Evolutionary conservation across 495 filamentous ascomycete species (phyloP).

Genomic region (Hyaloscypha variabilis): DNA sequence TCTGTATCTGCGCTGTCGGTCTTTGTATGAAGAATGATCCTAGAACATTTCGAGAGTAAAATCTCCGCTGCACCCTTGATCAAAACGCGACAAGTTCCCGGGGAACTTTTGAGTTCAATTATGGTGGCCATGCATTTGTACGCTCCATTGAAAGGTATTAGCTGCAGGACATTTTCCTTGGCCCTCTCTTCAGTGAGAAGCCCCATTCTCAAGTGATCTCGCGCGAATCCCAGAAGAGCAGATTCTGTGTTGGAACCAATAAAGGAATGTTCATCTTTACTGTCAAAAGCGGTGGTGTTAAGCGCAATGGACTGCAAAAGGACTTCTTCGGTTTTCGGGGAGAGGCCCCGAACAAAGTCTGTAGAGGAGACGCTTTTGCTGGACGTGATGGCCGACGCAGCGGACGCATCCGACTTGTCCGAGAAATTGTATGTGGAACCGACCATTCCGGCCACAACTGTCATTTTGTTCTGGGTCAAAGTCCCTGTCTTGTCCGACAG

Average conservation of each 20-base stretch:
- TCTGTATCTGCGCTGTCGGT: constrained; percentile 60
- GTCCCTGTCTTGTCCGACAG: constrained; percentile 97
- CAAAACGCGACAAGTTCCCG: constrained; percentile 64
- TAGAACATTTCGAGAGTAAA: constrained; percentile 69
- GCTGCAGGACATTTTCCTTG: constrained; percentile 65
- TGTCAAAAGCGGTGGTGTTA: constrained; percentile 87
- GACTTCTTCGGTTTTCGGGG: constrained; percentile 41
- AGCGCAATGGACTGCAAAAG: constrained; percentile 73
- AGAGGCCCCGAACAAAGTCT: constrained; percentile 66
- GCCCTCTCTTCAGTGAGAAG: constrained; percentile 66
- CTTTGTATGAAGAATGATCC: constrained; percentile 63
- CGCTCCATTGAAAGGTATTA: constrained; percentile 80
- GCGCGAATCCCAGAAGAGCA: constrained; percentile 72
- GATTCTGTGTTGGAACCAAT: constrained; percentile 89
- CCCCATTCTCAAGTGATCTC: constrained; percentile 71
- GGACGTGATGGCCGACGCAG: neutral
- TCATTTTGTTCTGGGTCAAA: constrained; percentile 88
- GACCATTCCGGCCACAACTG: constrained; percentile 74
- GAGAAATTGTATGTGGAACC: constrained; percentile 64
- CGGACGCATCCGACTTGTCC: neutral
- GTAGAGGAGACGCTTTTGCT: constrained; percentile 46
- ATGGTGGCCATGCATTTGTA: constrained; percentile 85
- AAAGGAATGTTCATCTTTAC: constrained; percentile 71
- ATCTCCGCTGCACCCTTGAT: constrained; percentile 88
- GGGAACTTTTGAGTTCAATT: constrained; percentile 53